These are phyloP conservation scores for Elongisporangium prolatum DNA, from an alignment of 352 stramenopile genomes.

Conservation along the genomic window DNA sequence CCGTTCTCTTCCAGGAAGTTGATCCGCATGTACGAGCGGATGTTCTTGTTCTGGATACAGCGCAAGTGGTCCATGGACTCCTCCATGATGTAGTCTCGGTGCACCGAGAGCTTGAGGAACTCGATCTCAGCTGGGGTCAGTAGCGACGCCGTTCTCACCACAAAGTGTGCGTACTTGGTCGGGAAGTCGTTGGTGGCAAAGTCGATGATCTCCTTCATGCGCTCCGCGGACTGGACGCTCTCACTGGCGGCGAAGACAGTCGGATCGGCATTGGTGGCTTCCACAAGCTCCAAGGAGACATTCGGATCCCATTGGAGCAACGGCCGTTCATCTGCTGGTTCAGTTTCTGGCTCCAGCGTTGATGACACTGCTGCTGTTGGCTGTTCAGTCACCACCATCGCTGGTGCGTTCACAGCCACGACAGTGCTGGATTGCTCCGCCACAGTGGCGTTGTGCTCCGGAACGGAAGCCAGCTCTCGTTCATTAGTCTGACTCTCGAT, in stretches of 20 bases:
- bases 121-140: slow-evolving; percentile 62
- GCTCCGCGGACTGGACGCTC: slow-evolving; percentile 18
- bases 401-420: not conserved
- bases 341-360: not conserved
- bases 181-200: slow-evolving; percentile 53
- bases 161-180: slow-evolving; percentile 73
- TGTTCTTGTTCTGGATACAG: slow-evolving; percentile 47
- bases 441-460: not conserved
- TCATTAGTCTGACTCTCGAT: slow-evolving; percentile 1
- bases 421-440: not conserved
- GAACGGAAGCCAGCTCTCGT: not conserved
- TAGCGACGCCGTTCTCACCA: slow-evolving; percentile 55
- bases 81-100: slow-evolving; percentile 57
- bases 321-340: not conserved
- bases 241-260: slow-evolving; percentile 25
- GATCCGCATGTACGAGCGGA: slow-evolving; percentile 78
- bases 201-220: slow-evolving; percentile 32
- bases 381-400: not conserved
- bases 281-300: slow-evolving; percentile 17
- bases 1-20: slow-evolving; percentile 84
- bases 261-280: slow-evolving; percentile 17
- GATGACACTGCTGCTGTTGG: not conserved
- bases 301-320: not conserved
- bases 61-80: slow-evolving; percentile 68
- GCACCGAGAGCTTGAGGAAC: slow-evolving; percentile 61